These are phyloP conservation scores for Lycium barbarum DNA, from an alignment of 257 asterid genomes.

Conservation along the genomic window DNA sequence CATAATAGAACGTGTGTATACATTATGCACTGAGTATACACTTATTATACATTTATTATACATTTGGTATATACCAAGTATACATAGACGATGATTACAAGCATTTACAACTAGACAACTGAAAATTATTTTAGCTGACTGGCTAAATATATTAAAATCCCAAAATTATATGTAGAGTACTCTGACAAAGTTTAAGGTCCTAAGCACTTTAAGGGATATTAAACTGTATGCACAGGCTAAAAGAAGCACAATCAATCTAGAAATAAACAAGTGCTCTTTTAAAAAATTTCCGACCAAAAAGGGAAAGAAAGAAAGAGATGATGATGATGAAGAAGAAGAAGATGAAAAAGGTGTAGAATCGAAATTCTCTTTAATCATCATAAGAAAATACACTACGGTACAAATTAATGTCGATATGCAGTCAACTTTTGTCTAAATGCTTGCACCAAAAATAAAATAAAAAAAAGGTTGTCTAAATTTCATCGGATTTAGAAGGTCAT, in stretches of 20 bases:
- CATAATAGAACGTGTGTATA: no score
- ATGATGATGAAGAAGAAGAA: neutral
- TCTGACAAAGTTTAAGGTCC: neutral
- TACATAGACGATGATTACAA: no score
- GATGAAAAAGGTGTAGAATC: neutral
- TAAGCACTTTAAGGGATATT: no score
- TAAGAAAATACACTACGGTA: neutral
- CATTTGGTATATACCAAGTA: no score
- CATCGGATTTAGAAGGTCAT: neutral
- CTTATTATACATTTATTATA: no score
- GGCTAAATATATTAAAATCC: neutral
- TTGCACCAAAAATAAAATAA: no score
- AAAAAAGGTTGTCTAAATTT: neutral
- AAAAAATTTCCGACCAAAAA: no score
- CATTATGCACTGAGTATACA: neutral
- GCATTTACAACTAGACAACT: neutral
- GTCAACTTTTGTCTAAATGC: neutral
- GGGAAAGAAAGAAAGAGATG: no score
- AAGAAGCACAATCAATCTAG: no score
- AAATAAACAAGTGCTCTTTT: no score
- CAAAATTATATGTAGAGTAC: neutral
- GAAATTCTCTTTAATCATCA: neutral
- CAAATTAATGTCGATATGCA: neutral
- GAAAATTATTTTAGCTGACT: neutral
- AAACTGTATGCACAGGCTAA: no score